phyloP scores from a whole-genome alignment of 2,329 filamentous ascomycete species.

The Hypoxylon rubiginosum region DNA sequence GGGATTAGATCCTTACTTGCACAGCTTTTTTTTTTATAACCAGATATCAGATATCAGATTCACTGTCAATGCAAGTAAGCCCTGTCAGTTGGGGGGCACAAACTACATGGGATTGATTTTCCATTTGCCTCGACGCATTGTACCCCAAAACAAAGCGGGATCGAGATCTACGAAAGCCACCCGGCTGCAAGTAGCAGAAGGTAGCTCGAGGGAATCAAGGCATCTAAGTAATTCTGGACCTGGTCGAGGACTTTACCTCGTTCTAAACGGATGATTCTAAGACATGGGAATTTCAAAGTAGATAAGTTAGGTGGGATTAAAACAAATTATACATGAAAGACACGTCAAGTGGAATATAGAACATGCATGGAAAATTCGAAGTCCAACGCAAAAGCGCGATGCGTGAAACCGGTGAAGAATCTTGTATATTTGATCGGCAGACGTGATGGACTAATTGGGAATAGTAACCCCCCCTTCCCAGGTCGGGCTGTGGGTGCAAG shows the following conservation, averaged over 20 bases:
- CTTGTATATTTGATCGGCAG: not conserved
- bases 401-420: not conserved
- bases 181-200: not conserved
- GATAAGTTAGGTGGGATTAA: not conserved
- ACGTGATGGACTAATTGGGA: not conserved
- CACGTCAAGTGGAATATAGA: constrained; percentile 5
- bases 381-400: not conserved
- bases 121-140: not conserved
- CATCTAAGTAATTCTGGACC: not conserved
- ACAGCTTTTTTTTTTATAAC: not conserved
- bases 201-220: not conserved
- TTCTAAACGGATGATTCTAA: not conserved
- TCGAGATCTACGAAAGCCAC: not conserved
- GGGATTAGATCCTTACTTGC: constrained; percentile 1
- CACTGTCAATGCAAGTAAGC: not conserved
- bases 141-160: not conserved
- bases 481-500: not conserved
- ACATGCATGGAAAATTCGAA: constrained; percentile 1
- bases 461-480: not conserved
- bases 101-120: not conserved
- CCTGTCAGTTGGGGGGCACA: constrained; percentile 1
- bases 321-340: not conserved
- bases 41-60: constrained; percentile 5
- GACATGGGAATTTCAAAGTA: not conserved
- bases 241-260: not conserved